Conservation (phyloP, 352 stramenopile species). For the Phytophthora lateralis region DNA sequence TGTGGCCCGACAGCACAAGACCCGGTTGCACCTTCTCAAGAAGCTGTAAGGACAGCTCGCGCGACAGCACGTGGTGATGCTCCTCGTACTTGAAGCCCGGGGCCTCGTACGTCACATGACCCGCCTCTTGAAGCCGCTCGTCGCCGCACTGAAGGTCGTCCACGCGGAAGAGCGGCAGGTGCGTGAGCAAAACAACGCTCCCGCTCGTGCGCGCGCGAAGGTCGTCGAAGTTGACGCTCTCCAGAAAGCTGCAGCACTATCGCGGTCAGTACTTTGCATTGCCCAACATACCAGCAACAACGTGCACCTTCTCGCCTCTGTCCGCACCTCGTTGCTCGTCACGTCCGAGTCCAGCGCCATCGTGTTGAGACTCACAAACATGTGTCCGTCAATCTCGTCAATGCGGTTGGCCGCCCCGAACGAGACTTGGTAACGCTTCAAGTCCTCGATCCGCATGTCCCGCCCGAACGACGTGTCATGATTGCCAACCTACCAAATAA, state of each 20-base stretch:
- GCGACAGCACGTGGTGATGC: conserved; percentile 76
- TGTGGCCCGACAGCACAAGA: conserved; percentile 76
- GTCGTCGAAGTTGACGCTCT: conserved; percentile 41
- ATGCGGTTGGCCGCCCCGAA: conserved; percentile 68
- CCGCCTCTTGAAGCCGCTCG: conserved; percentile 46
- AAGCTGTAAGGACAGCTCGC: conserved; percentile 52
- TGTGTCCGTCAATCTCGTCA: conserved; percentile 52
- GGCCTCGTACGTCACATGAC: conserved; percentile 84
- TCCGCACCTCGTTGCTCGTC: conserved; percentile 45
- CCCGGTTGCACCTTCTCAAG: conserved; percentile 51
- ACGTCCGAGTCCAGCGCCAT: conserved; percentile 81
- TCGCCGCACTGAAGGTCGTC: conserved; percentile 67
- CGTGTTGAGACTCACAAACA: conserved; percentile 74
- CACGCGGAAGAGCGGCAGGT: conserved; percentile 61
- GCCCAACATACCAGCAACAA: background rate
- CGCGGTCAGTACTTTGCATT: background rate
- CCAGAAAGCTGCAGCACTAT: conserved; percentile 47
- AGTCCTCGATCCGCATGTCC: conserved; percentile 42
- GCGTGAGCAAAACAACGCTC: conserved; percentile 58
- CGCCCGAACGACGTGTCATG: conserved; percentile 77
- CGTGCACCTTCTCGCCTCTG: conserved; percentile 53
- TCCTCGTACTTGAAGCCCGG: conserved; percentile 64
- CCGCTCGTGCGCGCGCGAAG: conserved; percentile 29
- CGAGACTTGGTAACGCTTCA: conserved; percentile 59
- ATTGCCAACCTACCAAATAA: conserved; percentile 58